Evolutionary conservation across 257 asterid genomes (phyloP), one percentile per base, ranked within the genome.

Genomic region (Plantago elongata): DNA sequence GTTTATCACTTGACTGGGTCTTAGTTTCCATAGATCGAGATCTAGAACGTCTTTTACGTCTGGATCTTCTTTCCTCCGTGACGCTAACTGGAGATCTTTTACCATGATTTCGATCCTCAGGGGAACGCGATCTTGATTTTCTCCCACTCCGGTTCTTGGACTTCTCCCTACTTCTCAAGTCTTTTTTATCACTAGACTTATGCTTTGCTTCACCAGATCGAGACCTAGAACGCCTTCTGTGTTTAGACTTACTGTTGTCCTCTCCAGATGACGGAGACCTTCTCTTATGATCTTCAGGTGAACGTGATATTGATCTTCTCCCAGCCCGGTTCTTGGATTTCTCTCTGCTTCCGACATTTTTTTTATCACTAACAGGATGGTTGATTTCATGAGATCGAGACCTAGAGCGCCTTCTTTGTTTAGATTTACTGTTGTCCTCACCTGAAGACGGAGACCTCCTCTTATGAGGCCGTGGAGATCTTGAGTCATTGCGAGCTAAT

Each of bases 171-270:
- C 72, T 74, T 47, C 51, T 75, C 55, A 63, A 62, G 64, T 78
- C 80, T 64, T 73, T 69, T 76, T 72, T 80, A 66, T 82, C 84
- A 62, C 82, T 74, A 48, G 90, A 72, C 52, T 62, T 79, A 74
- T 72, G 78, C 67, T 78, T 80, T 48, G 56, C 74, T 73, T 86
- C 99, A 65, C 66, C 83, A 62, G 96, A 88, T 71, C 74, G 81
- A 61, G 99, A 89, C 78, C 87, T 78, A 7, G 95, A 86, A 46
- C 78, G 83, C 77, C 78, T 80, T 72, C 88, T 83, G 68, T 70
- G 77, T 71, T 78, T 87, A 51, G 85, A 76, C 70, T 76, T 92
- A 58, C 61, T 74, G 69, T 70, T 79, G 71, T 76, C 92, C 45
- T 86, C 87, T 58, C 77, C 81, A 29, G 87, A 77, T 67, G 92